A percentile compares a stretch with the other conserved stretches of the same genome.
phyloP scores from a whole-genome alignment of 2,329 filamentous ascomycete genomes.

The Ophiognomonia clavigignenti-juglandacearum region DNA sequence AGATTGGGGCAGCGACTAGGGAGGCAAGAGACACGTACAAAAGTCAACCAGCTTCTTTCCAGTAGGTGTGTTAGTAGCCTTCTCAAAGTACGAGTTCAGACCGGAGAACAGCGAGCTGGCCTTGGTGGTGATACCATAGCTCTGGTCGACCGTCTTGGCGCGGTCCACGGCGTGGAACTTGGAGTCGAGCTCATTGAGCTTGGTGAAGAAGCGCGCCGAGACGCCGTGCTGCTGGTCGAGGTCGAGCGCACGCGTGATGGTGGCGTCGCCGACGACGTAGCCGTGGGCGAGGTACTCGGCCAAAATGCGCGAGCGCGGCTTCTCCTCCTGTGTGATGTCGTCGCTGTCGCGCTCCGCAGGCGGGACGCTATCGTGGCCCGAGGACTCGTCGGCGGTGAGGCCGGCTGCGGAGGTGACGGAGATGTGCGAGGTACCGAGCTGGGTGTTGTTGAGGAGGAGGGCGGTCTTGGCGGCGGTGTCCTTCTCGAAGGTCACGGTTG shows the following conservation, averaged over 20 bases:
- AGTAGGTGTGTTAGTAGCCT: slow-evolving; percentile 80
- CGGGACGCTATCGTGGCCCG: slow-evolving; percentile 43
- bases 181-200: slow-evolving; percentile 70
- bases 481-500: slow-evolving; percentile 95
- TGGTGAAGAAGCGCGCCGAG: slow-evolving; percentile 70
- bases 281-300: slow-evolving; percentile 97
- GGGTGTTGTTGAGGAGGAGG: slow-evolving; percentile 93
- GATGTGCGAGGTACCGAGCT: slow-evolving; percentile 84
- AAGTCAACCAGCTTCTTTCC: slow-evolving; percentile 85
- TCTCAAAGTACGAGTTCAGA: slow-evolving; percentile 87
- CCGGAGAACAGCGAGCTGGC: slow-evolving; percentile 61
- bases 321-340: slow-evolving; percentile 90
- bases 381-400: slow-evolving; percentile 44
- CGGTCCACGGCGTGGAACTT: slow-evolving; percentile 87
- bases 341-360: slow-evolving; percentile 55
- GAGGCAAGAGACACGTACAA: slow-evolving; percentile 33
- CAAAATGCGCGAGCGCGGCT: slow-evolving; percentile 87
- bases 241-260: slow-evolving; percentile 77
- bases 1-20: neutral
- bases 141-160: slow-evolving; percentile 77
- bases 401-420: slow-evolving; percentile 64
- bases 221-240: slow-evolving; percentile 89
- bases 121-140: slow-evolving; percentile 74
- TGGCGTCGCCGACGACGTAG: slow-evolving; percentile 72
- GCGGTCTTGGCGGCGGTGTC: slow-evolving; percentile 95